A percentile compares a stretch with the other conserved stretches of the same genome.
These are phyloP conservation scores for Bolboschoenoplectus hybrid DNA, from an alignment of 202 grass and related monocot genomes.

Conservation along the genomic window DNA sequence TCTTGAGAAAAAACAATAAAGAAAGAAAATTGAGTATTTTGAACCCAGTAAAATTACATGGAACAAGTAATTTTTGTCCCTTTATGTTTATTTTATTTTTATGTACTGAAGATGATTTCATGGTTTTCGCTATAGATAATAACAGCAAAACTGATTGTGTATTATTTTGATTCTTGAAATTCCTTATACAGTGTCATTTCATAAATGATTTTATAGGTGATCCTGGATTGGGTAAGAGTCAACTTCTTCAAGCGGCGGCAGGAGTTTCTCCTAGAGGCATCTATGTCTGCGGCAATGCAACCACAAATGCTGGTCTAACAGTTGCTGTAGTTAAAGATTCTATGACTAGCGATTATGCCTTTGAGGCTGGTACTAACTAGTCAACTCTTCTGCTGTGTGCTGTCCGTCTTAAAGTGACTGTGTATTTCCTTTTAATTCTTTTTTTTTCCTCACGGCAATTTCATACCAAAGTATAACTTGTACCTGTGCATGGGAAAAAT, in stretches of 20 bases:
- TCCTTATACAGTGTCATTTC: background rate
- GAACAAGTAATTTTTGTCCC: background rate
- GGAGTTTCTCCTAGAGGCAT: conserved; percentile 87
- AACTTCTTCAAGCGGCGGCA: conserved; percentile 83
- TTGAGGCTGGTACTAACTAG: conserved; percentile 79
- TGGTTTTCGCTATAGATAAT: background rate
- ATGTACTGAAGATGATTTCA: conserved; percentile 20
- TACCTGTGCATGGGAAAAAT: background rate
- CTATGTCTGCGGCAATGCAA: conserved; percentile 93
- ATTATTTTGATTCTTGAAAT: conserved; percentile 27
- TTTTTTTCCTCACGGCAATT: background rate
- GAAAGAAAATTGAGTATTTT: background rate
- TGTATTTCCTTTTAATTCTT: conserved; percentile 16
- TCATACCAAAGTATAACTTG: background rate
- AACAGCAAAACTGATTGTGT: background rate
- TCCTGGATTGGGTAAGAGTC: conserved; percentile 91
- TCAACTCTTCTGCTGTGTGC: background rate
- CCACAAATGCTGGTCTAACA: conserved; percentile 92
- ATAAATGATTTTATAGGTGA: conserved; percentile 54
- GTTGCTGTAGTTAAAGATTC: conserved; percentile 99
- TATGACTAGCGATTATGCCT: conserved; percentile 93
- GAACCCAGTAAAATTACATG: background rate
- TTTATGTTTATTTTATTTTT: background rate
- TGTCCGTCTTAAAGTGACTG: background rate
- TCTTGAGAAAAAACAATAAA: background rate